Conservation (phyloP, 2,329 filamentous ascomycete genomes). For the Colletotrichum australisinense region DNA sequence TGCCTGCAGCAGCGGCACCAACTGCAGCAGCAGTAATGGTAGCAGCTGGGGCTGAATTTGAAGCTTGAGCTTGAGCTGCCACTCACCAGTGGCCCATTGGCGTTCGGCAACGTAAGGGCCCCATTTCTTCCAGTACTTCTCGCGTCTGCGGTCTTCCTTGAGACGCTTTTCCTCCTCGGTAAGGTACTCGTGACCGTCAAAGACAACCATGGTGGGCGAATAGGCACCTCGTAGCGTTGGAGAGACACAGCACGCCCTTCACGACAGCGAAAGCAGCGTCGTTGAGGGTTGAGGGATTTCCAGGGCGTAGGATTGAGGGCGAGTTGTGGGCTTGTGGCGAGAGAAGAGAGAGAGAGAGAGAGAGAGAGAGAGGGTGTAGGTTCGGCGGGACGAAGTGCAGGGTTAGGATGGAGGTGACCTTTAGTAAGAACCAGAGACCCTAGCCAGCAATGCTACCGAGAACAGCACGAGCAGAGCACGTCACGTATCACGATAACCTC, state of each 20-base stretch:
- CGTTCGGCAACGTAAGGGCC: slow-evolving; percentile 93
- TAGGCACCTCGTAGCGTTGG: slow-evolving; percentile 7
- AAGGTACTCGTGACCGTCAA: slow-evolving; percentile 88
- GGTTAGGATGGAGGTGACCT: slow-evolving; percentile 23
- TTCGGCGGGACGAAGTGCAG: slow-evolving; percentile 18
- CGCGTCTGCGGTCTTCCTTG: slow-evolving; percentile 83
- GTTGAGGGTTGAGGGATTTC: slow-evolving; percentile 15
- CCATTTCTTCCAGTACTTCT: slow-evolving; percentile 99
- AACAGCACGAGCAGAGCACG: slow-evolving; percentile 28
- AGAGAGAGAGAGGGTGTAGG: not conserved
- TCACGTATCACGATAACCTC: slow-evolving; percentile 35
- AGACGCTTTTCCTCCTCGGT: slow-evolving; percentile 92
- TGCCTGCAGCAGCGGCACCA: not conserved
- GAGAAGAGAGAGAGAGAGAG: not conserved
- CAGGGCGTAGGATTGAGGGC: slow-evolving; percentile 4
- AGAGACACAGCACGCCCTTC: slow-evolving; percentile 2
- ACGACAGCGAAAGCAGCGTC: slow-evolving; percentile 16
- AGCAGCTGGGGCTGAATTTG: slow-evolving; percentile 10
- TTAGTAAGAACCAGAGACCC: slow-evolving; percentile 34
- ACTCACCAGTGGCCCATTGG: slow-evolving; percentile 91
- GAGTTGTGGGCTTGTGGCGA: slow-evolving; percentile 28
- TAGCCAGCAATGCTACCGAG: slow-evolving; percentile 28
- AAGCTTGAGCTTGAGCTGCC: not conserved
- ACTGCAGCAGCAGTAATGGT: slow-evolving; percentile 16
- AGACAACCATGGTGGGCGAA: slow-evolving; percentile 78